Evolutionary conservation across 495 filamentous ascomycete genomes (phyloP), one percentile per base, ranked within the genome.

Genomic region (Xylaria longipes): DNA sequence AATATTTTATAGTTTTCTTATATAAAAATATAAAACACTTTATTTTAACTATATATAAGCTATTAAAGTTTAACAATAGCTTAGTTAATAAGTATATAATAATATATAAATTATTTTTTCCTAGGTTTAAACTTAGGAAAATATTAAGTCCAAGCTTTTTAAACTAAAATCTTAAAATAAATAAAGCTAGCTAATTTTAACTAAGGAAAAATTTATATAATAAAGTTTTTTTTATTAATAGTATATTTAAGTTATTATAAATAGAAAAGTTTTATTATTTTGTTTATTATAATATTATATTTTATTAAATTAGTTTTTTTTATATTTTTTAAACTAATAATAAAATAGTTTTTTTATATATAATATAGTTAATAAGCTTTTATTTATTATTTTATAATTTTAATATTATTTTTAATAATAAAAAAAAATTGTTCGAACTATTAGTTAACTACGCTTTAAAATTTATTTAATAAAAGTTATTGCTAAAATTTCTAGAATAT

Each of bases 1-100:
- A 62, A 62, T 15, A 41, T 6, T 22, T 33, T 11, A 62, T 62
- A 62, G 9, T 41, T 27, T 62, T 22, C 20, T 62, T 41, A 62
- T 41, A 62, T 62, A 1, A 62, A 41, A 62, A 62, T 20, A 27
- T 41, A 25, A 11, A n/a, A n/a, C n/a, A n/a, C n/a, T n/a, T n/a
- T n/a, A n/a, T n/a, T n/a, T n/a, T n/a, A n/a, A n/a, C n/a, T 15
- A 62, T 62, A 62, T 39, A 62, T 43, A 12, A 62, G 58, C 58
- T 62, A 62, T 62, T 62, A 62, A 14, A 62, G 58, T 27, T 62
- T 62, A 62, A 62, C 41, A 39, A 31, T 62, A 62, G 58, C 58
- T 41, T 41, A n/a, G 17, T 62, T 62, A 62, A 62, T 62, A 2
- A 41, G 41, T 35, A 60, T 60, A 62, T 62, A 62, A 43, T 22